A percentile compares a stretch with the other conserved stretches of the same genome.
Conservation (phyloP, 208 protist species). For the Wallacemonas sp. region DNA sequence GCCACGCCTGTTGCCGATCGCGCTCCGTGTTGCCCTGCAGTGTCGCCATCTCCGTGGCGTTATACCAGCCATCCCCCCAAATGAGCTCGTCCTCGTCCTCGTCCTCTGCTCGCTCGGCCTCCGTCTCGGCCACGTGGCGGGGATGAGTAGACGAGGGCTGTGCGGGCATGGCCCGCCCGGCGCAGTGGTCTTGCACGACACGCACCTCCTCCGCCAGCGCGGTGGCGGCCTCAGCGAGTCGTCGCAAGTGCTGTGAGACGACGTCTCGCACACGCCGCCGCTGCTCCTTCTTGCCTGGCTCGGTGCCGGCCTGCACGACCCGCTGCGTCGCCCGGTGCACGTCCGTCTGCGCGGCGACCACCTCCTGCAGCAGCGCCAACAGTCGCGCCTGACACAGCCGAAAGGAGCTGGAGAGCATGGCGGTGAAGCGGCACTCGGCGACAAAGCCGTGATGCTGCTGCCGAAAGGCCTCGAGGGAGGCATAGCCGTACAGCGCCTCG, state of each 20-base stretch:
- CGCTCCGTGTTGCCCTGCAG: constrained; percentile 2
- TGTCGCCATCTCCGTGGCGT: background rate
- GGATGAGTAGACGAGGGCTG: no score
- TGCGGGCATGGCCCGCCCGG: background rate
- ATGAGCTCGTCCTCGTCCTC: constrained; percentile 3
- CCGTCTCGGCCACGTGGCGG: background rate
- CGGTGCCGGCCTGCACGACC: constrained; percentile 21
- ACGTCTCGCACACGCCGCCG: constrained; percentile 50
- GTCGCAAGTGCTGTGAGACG: constrained; percentile 36
- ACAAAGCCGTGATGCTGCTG: constrained; percentile 63
- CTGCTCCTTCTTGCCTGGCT: constrained; percentile 18
- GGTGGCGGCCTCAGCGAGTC: constrained; percentile 37
- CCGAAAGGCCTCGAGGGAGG: constrained; percentile 56
- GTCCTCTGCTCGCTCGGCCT: background rate
- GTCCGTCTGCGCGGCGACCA: constrained; percentile 27
- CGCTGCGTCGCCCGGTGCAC: constrained; percentile 26
- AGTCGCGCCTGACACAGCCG: constrained; percentile 39
- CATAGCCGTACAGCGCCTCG: constrained; percentile 57
- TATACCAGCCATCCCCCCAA: constrained; percentile 1
- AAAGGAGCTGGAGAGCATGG: constrained; percentile 44
- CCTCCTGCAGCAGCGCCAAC: constrained; percentile 53
- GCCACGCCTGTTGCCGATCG: background rate
- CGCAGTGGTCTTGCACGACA: constrained; percentile 27
- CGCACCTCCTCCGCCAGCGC: constrained; percentile 39
- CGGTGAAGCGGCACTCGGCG: constrained; percentile 63